Evolutionary conservation across 2,329 filamentous ascomycete species (phyloP).

Genomic region (Neopestalotiopsis sp.): DNA sequence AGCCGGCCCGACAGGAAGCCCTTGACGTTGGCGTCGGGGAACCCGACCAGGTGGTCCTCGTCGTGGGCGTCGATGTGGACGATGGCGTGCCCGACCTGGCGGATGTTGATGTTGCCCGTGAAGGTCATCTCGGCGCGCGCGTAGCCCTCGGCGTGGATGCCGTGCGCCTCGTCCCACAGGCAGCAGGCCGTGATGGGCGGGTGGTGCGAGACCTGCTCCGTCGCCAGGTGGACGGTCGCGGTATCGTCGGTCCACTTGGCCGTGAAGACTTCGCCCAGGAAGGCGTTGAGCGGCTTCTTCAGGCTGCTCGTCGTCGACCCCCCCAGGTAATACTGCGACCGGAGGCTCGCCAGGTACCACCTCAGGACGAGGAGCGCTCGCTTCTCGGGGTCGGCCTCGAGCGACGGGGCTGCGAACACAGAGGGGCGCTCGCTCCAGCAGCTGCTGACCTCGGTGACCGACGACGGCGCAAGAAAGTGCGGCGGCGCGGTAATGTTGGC

Average conservation of each 20-base stretch:
- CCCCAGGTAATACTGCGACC: background rate
- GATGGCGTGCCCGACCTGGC: slow-evolving; percentile 17
- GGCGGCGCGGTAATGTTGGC: slow-evolving; percentile 6
- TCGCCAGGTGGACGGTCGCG: slow-evolving; percentile 27
- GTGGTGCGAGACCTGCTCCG: slow-evolving; percentile 36
- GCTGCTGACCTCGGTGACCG: slow-evolving; percentile 4
- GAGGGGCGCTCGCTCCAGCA: slow-evolving; percentile 7
- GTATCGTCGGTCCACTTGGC: slow-evolving; percentile 8
- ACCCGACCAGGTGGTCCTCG: slow-evolving; percentile 19
- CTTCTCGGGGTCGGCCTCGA: slow-evolving; percentile 3
- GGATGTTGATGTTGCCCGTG: slow-evolving; percentile 12
- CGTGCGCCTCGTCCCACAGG: slow-evolving; percentile 29
- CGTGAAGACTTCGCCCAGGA: slow-evolving; percentile 2
- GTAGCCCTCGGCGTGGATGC: slow-evolving; percentile 18
- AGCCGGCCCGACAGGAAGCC: slow-evolving; percentile 12
- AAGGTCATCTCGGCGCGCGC: slow-evolving; percentile 14
- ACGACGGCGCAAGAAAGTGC: slow-evolving; percentile 7
- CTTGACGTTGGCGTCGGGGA: slow-evolving; percentile 16
- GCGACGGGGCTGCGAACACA: slow-evolving; percentile 4
- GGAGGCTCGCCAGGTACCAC: background rate
- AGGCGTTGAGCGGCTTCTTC: slow-evolving; percentile 12
- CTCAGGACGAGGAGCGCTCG: slow-evolving; percentile 7
- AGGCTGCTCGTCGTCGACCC: background rate
- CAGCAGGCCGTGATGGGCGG: slow-evolving; percentile 34
- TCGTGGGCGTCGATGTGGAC: slow-evolving; percentile 17